Percentiles rank a stretch among this genome's conserved stretches.
These are phyloP conservation scores for Flaveria bidentis DNA, from an alignment of 129 eudicot species.

Conservation along the genomic window DNA sequence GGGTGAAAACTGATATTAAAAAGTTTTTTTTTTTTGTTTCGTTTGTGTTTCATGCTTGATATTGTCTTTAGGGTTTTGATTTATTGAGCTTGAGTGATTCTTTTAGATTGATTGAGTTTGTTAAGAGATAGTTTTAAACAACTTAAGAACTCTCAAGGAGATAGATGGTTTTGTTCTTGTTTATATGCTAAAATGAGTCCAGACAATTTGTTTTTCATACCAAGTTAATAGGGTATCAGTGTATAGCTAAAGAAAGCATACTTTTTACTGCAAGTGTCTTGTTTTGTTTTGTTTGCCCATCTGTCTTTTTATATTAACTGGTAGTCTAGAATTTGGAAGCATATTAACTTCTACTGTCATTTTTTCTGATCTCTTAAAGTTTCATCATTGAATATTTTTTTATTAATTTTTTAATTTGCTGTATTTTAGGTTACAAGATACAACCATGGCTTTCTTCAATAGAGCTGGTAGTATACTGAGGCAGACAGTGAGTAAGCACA, in stretches of 20 bases:
- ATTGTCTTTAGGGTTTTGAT: not conserved
- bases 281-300: not conserved
- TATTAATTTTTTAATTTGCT: not conserved
- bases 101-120: not conserved
- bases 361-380: not conserved
- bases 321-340: not conserved
- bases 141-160: not conserved
- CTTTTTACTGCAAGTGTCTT: not conserved
- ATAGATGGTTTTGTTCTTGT: not conserved
- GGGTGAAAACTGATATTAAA: too few relatives aligned
- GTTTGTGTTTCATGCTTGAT: not conserved
- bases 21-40: too few relatives aligned
- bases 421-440: constrained; percentile 40
- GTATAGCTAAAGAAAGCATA: too few relatives aligned
- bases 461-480: constrained; percentile 56
- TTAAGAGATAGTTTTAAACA: not conserved
- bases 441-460: constrained; percentile 69
- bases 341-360: not conserved
- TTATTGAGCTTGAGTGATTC: not conserved
- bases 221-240: too few relatives aligned
- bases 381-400: not conserved
- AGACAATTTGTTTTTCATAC: too few relatives aligned
- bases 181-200: too few relatives aligned
- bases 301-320: not conserved
- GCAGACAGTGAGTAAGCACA: constrained; percentile 48